Evolutionary conservation across 148 eudicot genomes (phyloP), one percentile per base, ranked within the genome.

Genomic region (Chenopodium suecicum): DNA sequence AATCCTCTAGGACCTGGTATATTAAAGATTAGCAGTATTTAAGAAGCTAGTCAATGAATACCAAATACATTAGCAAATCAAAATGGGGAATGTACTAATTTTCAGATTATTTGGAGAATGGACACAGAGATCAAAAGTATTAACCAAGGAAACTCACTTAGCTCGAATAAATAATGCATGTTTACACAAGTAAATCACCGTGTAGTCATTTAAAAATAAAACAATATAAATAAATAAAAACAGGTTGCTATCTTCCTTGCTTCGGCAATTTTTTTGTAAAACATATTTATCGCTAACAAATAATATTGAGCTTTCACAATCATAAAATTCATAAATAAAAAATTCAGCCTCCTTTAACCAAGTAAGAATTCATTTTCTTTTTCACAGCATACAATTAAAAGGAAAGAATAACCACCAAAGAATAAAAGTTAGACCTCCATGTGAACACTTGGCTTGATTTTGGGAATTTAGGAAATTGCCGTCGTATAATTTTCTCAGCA

Each of bases 1-100:
- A 90, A 85, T 9, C 92, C 94, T 90, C 70, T 71, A 23, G 86
- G 82, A 80, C 85, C 88, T 86, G 85, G 79, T 79, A 78, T 44
- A 72, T 81, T 66, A 2, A 81, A 50, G 17, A 68, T 22, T 78
- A 37, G 4, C 54, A 46, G 34, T 66, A 20, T 13, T 25, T 34
- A 32, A 23, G 17, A 27, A 20, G 69, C 23, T 44, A 48, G 58
- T 68, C 23, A 41, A 56, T n/a, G 50, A 22, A 4, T 31, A 54
- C 16, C 32, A 71, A n/a, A 70, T 7, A 32, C 17, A 7, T 5
- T 13, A 34, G 3, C 60, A 54, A 1, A 54, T 16, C 60, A 12
- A 54, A 54, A 17, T 54, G 12, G 19, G 17, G 60, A 10, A 54
- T 54, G 19, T 16, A 54, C 50, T 69, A 0, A 29, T 37, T 50